Evolutionary conservation across 805 yeast genomes (phyloP), one percentile per base, ranked within the genome.

Genomic region (Candida alai): DNA sequence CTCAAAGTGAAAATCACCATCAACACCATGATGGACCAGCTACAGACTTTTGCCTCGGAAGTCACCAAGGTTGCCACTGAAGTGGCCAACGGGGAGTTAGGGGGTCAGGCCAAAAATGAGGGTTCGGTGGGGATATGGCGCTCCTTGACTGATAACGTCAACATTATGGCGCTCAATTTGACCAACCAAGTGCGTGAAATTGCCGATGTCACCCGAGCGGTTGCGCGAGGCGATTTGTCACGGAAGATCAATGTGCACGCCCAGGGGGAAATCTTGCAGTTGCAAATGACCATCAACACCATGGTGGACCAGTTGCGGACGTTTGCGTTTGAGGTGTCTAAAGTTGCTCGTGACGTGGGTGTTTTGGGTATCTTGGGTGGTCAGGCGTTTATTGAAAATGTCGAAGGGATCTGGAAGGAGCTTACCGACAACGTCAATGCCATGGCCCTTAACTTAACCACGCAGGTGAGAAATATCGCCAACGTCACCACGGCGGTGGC

Each of bases 71-170:
- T 86, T 17, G 93, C 95, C 24, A 84, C 89, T 12, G 94, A 86
- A 47, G 95, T 86, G 14, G 90, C 95, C 19, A 84, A 84, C 48
- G 96, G 96, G 46, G 84, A 84, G 43, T 68, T 86, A 25, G 95
- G 95, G 45, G 95, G 95, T 24, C 93, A 84, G 52, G 94, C 90
- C 25, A 83, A 80, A 42, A 80, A 80, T 42, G 80, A 78, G 34
- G 90, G 89, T n/a, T 77, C 89, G 1, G 85, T 80, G 6, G 96
- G 96, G 13, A 82, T 84, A 33, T 86, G 95, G 95, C 76, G 86
- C 51, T 78, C 83, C 19, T 73, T 86, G 40, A 82, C 88, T 16
- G 89, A 84, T 49, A 84, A 84, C 47, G 87, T 86, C 45, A 86
- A 86, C 53, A 83, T 83, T 36, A 86, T 86, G 95, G 95, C 95